These are phyloP conservation scores for Fomitopsis betulina DNA, from an alignment of 1,284 basidiomycete genomes.

Conservation along the genomic window DNA sequence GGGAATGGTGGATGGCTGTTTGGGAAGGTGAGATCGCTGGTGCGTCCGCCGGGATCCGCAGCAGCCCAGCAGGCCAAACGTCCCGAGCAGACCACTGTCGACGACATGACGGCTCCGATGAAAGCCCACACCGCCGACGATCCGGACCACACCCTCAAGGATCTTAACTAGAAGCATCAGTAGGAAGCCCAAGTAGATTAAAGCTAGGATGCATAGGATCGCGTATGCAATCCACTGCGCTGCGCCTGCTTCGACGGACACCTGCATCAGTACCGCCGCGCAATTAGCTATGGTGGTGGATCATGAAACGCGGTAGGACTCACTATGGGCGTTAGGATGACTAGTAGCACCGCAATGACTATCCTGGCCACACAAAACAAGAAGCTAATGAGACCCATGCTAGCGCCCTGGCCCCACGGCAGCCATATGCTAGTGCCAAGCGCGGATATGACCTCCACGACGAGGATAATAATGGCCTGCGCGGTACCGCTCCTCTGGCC, in stretches of 20 bases:
- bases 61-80: slow-evolving; percentile 69
- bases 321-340: slow-evolving; percentile 86
- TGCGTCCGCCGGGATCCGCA: slow-evolving; percentile 55
- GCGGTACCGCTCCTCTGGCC: slow-evolving; percentile 87
- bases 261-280: slow-evolving; percentile 38
- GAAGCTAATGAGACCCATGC: slow-evolving; percentile 93
- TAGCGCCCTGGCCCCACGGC: slow-evolving; percentile 94
- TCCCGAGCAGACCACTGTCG: slow-evolving; percentile 85
- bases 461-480: slow-evolving; percentile 85
- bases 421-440: slow-evolving; percentile 89
- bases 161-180: slow-evolving; percentile 85
- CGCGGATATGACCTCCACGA: slow-evolving; percentile 80
- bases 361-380: slow-evolving; percentile 88
- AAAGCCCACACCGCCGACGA: slow-evolving; percentile 80
- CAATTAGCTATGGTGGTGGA: slow-evolving; percentile 2
- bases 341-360: slow-evolving; percentile 82
- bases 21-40: slow-evolving; percentile 20
- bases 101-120: slow-evolving; percentile 77
- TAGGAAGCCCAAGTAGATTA: slow-evolving; percentile 79
- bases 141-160: slow-evolving; percentile 75
- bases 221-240: slow-evolving; percentile 92
- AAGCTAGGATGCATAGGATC: slow-evolving; percentile 81
- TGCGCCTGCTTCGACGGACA: slow-evolving; percentile 72
- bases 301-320: slow-evolving; percentile 29
- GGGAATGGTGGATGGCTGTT: slow-evolving; percentile 25